Conservation (phyloP, 208 protist species). For the Naegleria lovaniensis region DNA sequence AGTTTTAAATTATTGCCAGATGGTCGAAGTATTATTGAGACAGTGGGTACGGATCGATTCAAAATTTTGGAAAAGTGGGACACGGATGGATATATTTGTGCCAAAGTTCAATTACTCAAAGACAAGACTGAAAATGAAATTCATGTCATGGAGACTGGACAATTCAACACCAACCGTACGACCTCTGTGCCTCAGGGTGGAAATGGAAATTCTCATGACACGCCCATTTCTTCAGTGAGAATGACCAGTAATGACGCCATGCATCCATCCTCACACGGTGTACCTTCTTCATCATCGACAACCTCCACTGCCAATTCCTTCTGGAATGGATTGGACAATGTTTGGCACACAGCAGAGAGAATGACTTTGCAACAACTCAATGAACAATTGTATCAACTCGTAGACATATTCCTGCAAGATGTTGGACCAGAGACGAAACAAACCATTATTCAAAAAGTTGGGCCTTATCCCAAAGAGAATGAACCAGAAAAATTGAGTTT, state of each 20-base stretch:
- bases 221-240: not conserved
- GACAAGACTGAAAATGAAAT: not conserved
- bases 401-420: not conserved
- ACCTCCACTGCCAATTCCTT: not conserved
- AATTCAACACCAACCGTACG: too few relatives aligned
- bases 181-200: too few relatives aligned
- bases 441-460: not conserved
- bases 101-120: not conserved
- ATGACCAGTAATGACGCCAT: not conserved
- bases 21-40: slow-evolving; percentile 20
- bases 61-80: not conserved
- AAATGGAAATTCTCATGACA: too few relatives aligned
- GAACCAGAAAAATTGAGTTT: not conserved
- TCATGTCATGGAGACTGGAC: not conserved
- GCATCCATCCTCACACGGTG: too few relatives aligned
- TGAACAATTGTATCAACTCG: not conserved
- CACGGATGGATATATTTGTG: not conserved
- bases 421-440: not conserved
- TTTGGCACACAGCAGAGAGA: not conserved
- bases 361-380: not conserved
- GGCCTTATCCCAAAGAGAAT: not conserved
- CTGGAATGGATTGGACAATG: not conserved
- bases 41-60: not conserved
- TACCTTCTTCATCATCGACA: not conserved
- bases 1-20: not conserved